Evolutionary conservation across 1,284 basidiomycete species (phyloP).

Genomic region (Apiotrichum sp.): DNA sequence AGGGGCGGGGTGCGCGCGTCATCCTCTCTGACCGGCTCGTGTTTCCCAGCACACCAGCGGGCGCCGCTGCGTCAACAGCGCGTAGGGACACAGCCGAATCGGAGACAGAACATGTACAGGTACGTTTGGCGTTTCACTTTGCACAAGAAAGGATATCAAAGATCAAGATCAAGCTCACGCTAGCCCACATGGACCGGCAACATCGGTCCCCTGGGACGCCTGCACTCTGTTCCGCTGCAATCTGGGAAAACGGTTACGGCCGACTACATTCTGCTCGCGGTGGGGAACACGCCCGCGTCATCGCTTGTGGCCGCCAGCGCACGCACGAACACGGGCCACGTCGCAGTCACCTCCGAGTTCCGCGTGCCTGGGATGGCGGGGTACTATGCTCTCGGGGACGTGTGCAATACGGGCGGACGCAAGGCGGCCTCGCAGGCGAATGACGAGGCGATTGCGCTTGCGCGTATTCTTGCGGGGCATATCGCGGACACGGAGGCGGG

Average conservation of each 20-base stretch:
- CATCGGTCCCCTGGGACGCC: too few species aligned
- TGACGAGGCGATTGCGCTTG: background rate
- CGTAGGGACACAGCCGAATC: too few species aligned
- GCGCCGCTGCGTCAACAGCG: too few species aligned
- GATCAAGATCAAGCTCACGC: too few species aligned
- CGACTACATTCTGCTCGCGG: constrained; percentile 47
- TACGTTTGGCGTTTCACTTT: too few species aligned
- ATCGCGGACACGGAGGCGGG: background rate
- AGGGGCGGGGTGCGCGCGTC: too few species aligned
- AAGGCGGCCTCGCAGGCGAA: constrained; percentile 8
- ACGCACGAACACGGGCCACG: constrained; percentile 37
- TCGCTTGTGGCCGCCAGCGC: constrained; percentile 12
- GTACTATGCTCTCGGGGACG: constrained; percentile 40
- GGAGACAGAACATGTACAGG: too few species aligned
- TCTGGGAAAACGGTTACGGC: constrained; percentile 24
- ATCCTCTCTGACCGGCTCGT: too few species aligned
- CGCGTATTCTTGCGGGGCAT: background rate
- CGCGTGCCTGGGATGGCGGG: constrained; percentile 18
- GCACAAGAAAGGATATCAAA: too few species aligned
- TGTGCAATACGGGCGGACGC: constrained; percentile 3
- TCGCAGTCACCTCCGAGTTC: constrained; percentile 38
- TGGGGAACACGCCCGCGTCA: constrained; percentile 45
- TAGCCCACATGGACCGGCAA: too few species aligned
- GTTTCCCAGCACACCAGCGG: too few species aligned
- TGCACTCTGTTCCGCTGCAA: too few species aligned